Evolutionary conservation across 2,329 filamentous ascomycete genomes (phyloP), one percentile per base, ranked within the genome.

Genomic region (Sordariomycetes sp.): DNA sequence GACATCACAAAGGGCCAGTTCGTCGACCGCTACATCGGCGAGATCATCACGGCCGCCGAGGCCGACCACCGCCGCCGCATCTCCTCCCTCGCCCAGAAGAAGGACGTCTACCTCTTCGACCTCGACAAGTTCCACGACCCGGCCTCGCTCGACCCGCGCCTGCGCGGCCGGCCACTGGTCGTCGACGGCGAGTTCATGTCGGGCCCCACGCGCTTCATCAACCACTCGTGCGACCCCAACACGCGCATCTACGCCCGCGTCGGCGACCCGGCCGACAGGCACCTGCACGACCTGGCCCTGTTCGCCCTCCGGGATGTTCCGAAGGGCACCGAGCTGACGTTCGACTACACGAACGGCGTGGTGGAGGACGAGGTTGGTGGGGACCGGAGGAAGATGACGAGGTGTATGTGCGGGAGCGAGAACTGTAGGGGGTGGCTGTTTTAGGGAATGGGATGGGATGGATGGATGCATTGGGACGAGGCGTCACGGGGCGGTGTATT

Each of bases 181-280:
- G 79, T 85, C 0, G 84, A 86, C 59, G 90, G 90, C 12, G 86
- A 92, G 68, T 88, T 87, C 68, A 83, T 86, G 75, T 88, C 89
- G 1, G 88, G 88, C 0, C 87, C 88, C 0, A 89, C 88, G 0
- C 81, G 89, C 2, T 94, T 93, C 70, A 88, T 93, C 68, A 94
- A 94, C 65, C 89, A 94, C 68, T 88, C 82, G 1, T 93, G 89
- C 68, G 81, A 89, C 4, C 89, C 89, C 0, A 93, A 92, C 65
- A 79, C 90, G 66, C 78, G 87, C 16, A 89, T 91, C 60, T 93
- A 92, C 70, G 88, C 87, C 0, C 83, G 90, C 1, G 87, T 89
- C 1, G 88, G 87, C 55, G 89, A 92, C 65, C 86, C 89, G 61
- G 82, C 87, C 0, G 87, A 92, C 65, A 83, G 84, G 60, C 79